Percentiles rank a stretch among this genome's conserved stretches.
Conservation (phyloP, 208 protist genomes). For the Balamuthia mandrillaris region DNA sequence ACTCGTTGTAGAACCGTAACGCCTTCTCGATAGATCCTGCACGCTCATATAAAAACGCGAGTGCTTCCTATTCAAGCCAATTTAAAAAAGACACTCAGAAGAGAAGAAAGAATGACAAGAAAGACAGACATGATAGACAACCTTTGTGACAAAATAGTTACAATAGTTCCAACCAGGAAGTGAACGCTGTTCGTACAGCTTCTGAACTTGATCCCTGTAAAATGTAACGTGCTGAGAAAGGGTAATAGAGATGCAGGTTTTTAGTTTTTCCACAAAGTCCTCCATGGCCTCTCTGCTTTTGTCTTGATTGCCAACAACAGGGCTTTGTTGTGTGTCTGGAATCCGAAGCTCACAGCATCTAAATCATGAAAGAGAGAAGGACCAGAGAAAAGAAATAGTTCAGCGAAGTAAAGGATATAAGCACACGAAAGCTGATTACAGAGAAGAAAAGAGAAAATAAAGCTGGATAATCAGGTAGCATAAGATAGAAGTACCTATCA, state of each 20-base stretch:
- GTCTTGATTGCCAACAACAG: not conserved
- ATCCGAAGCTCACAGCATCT: too few species aligned
- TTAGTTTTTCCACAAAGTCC: not conserved
- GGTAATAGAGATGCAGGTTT: not conserved
- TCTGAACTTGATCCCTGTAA: not conserved
- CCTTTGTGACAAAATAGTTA: slow-evolving; percentile 17
- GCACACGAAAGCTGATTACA: too few species aligned
- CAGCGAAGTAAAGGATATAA: too few species aligned
- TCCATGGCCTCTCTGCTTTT: not conserved
- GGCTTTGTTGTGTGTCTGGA: too few species aligned
- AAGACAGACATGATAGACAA: not conserved
- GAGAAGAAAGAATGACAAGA: not conserved
- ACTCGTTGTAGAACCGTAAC: slow-evolving; percentile 4
- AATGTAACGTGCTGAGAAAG: not conserved
- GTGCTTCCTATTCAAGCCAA: not conserved
- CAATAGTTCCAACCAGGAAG: slow-evolving; percentile 29
- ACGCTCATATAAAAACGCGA: not conserved
- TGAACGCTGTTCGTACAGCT: not conserved
- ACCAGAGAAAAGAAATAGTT: too few species aligned
- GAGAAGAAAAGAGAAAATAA: too few species aligned
- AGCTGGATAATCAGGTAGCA: too few species aligned
- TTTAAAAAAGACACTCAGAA: not conserved
- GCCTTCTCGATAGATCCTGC: not conserved
- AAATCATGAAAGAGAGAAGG: too few species aligned
- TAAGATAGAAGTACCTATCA: not conserved